Base-by-base conservation (phyloP, 768 basidiomycete species). In the Trametes gibbosa region DNA sequence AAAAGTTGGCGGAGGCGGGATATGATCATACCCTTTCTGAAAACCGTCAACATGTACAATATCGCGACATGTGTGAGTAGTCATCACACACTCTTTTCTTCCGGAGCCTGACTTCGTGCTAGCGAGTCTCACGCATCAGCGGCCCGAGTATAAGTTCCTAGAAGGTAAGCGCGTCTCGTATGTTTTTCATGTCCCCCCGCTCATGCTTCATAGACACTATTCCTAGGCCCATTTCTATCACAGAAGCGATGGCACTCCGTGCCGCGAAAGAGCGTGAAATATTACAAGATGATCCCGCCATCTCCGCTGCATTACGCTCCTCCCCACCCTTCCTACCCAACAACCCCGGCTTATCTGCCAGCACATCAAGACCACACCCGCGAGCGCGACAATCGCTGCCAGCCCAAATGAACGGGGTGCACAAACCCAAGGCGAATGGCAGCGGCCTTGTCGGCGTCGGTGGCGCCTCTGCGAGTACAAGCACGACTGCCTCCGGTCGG, bases 121-220 rank as follows among this genome's bases (percentile, higher is more conserved):
- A 90, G 89, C 86, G 34, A 74, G 75, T 37, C 81, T 85, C 7
- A 80, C 82, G 3, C 77, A 80, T 53, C 81, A 83, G 65, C 84
- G 84, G 62, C 82, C 84, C 68, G 85, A 89, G 65, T 86, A 88
- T 63, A 82, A 81, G 78, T 89, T 89, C 63, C 80, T 90, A n/a
- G 74, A 77, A 73, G 88, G 89, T 85, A 63, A 49, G 71, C 27
- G 34, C 16, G 23, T 34, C 25, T 37, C 29, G 4, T 4, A 10
- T 32, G 4, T 32, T 32, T 32, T 32, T 32, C 43, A 32, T 21
- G 34, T 29, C 41, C 27, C 12, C 43, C 8, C 43, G 23, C 12
- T 24, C 1, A 13, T 8, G 10, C 8, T 19, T 43, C 42, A 9
- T 43, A 91, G 89, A 89, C 60, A 86, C 83, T 10, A 83, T 91